Evolutionary conservation across 75 land plant genomes (phyloP).

Genomic region (Larix kaempferi): DNA sequence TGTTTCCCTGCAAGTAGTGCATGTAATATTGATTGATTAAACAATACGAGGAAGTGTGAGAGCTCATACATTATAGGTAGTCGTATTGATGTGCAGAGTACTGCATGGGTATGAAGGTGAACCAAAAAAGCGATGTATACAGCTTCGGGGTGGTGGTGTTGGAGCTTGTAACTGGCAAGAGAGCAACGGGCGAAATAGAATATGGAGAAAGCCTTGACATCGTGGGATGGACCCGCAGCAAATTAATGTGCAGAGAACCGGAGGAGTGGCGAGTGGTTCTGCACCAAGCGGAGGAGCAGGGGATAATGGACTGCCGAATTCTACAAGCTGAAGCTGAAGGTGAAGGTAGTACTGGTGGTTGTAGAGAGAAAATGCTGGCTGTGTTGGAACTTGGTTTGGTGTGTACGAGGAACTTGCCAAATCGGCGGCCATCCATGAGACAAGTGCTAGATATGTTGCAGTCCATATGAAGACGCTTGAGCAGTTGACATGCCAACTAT

Average conservation of each 20-base stretch:
- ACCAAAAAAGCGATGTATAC: conserved; percentile 38
- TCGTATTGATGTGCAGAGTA: too few species aligned
- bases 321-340: background rate
- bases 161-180: conserved; percentile 30
- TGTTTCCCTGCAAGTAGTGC: too few species aligned
- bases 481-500: too few species aligned
- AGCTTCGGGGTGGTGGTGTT: conserved; percentile 46
- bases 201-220: conserved; percentile 35
- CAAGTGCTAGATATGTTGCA: background rate
- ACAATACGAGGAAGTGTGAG: background rate
- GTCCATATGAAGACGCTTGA: too few species aligned
- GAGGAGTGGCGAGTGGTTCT: too few species aligned
- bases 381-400: background rate
- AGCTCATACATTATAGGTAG: too few species aligned
- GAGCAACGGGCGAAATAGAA: conserved; percentile 17
- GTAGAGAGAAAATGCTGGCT: background rate
- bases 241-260: background rate
- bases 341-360: background rate
- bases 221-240: conserved; percentile 17
- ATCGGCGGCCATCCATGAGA: background rate
- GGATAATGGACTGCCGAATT: background rate
- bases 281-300: too few species aligned
- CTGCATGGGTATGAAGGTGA: conserved; percentile 23
- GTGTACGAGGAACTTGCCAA: background rate
- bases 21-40: conserved; percentile 27